A percentile compares a stretch with the other conserved stretches of the same genome.
Evolutionary conservation across 805 yeast genomes (phyloP).

Genomic region (Spathaspora sp.): DNA sequence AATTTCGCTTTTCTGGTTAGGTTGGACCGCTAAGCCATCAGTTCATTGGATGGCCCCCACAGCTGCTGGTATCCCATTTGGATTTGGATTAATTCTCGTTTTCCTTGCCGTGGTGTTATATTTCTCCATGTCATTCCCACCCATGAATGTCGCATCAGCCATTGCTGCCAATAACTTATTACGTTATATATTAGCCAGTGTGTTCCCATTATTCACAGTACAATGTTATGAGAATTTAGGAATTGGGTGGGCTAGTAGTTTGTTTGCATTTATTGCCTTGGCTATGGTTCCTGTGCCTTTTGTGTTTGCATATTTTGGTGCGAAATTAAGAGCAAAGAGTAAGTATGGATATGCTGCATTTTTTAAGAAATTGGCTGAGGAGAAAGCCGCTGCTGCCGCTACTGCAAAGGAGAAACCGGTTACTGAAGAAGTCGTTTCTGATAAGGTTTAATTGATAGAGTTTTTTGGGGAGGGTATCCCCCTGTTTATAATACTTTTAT

Average conservation of each 20-base stretch:
- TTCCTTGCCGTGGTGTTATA: conserved; percentile 69
- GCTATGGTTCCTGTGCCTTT: conserved; percentile 76
- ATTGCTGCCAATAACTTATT: conserved; percentile 82
- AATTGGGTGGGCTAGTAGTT: conserved; percentile 76
- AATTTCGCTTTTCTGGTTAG: conserved; percentile 73
- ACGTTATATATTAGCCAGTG: conserved; percentile 72
- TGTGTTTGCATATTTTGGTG: conserved; percentile 59
- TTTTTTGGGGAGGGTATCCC: not conserved
- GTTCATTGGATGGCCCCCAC: conserved; percentile 79
- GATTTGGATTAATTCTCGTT: conserved; percentile 67
- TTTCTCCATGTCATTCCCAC: conserved; percentile 70
- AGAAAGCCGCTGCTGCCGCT: conserved; percentile 9
- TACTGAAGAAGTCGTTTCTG: conserved; percentile 8
- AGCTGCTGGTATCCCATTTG: conserved; percentile 75
- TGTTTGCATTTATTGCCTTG: conserved; percentile 62
- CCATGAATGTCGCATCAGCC: conserved; percentile 78
- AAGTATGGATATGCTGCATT: conserved; percentile 57
- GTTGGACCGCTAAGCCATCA: conserved; percentile 61
- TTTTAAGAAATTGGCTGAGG: conserved; percentile 16
- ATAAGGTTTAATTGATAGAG: conserved; percentile 7
- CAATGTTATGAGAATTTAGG: conserved; percentile 76
- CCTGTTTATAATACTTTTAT: not conserved
- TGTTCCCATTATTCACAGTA: conserved; percentile 79
- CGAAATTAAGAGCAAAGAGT: conserved; percentile 51
- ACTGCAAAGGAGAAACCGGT: conserved; percentile 4